Evolutionary conservation across 208 protist genomes (phyloP).

Genomic region (Polymyxa betae): DNA sequence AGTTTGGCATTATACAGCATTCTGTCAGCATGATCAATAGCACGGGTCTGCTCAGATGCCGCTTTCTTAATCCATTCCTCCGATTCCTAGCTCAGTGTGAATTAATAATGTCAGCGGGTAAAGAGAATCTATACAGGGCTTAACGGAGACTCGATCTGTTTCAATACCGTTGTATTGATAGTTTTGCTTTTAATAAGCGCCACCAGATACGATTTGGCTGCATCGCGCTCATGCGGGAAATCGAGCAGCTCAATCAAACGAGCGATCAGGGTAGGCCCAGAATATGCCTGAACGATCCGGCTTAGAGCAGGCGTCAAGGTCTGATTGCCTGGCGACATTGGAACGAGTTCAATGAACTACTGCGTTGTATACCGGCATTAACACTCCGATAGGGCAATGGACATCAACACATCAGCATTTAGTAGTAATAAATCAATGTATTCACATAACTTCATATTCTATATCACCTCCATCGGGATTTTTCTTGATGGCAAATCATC

Average conservation of each 20-base stretch:
- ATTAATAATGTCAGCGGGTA: background rate
- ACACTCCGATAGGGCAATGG: too few relatives aligned
- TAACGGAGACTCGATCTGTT: background rate
- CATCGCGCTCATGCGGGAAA: background rate
- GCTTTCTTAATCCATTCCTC: too few relatives aligned
- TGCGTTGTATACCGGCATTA: too few relatives aligned
- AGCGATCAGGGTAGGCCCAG: background rate
- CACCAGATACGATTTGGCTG: background rate
- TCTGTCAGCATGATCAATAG: background rate
- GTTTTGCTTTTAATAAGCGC: background rate
- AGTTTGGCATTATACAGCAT: background rate
- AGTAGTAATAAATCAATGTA: too few relatives aligned
- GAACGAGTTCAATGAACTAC: too few relatives aligned
- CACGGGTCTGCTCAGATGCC: background rate
- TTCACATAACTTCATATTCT: too few relatives aligned
- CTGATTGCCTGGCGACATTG: too few relatives aligned
- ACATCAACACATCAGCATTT: too few relatives aligned
- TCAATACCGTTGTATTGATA: background rate
- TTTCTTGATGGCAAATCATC: too few relatives aligned
- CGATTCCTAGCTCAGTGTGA: too few relatives aligned
- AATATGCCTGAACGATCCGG: background rate
- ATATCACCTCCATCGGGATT: too few relatives aligned
- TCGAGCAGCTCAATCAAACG: background rate
- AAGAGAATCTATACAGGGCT: background rate
- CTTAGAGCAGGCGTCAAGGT: too few relatives aligned